Evolutionary conservation across 805 yeast species (phyloP), one percentile per base, ranked within the genome.

Genomic region (Lachancea sp.): DNA sequence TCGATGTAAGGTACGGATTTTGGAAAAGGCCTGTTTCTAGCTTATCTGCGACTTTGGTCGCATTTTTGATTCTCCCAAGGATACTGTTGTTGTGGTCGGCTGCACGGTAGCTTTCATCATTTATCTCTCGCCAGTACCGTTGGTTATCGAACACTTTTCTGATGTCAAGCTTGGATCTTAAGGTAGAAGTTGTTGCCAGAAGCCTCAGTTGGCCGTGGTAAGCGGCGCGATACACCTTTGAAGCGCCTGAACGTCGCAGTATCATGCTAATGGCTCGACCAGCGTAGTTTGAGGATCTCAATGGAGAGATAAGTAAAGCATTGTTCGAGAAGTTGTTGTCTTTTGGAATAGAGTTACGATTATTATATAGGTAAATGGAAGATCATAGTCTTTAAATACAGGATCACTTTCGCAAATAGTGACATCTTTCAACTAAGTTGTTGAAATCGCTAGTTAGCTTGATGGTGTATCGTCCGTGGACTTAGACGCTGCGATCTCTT

Each of bases 1-100:
- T 87, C 1, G 81, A 71, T 1, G 73, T 76, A 37, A 91, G 67
- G 49, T 75, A 77, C 27, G 84, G 82, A 55, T 91, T 90, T 42
- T 74, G 71, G 60, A 93, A 90, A 26, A 91, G 70, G 0, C 96
- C 97, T 1, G 75, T 70, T 35, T 61, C 61, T 19, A 52, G 42
- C 35, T 20, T 18, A 27, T 20, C 30, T 30, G 36, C 20, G 18
- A 18, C 25, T 22, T 22, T 22, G 25, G 25, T 22, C 25, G 25
- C 32, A 20, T 20, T 41, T 29, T 31, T 18, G 27, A 34, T 9
- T 29, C 25, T 41, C 30, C 41, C 41, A 26, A 44, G 46, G 25
- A 46, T 29, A 19, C 30, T 41, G 34, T 15, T 41, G 10, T 34
- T 41, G 41, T 41, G n/a, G 15, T 45, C 41, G 10, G 38, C 49